A percentile compares a stretch with the other conserved stretches of the same genome.
Conservation (phyloP, 148 eudicot species). For the Rhododendron kiyosumense region DNA sequence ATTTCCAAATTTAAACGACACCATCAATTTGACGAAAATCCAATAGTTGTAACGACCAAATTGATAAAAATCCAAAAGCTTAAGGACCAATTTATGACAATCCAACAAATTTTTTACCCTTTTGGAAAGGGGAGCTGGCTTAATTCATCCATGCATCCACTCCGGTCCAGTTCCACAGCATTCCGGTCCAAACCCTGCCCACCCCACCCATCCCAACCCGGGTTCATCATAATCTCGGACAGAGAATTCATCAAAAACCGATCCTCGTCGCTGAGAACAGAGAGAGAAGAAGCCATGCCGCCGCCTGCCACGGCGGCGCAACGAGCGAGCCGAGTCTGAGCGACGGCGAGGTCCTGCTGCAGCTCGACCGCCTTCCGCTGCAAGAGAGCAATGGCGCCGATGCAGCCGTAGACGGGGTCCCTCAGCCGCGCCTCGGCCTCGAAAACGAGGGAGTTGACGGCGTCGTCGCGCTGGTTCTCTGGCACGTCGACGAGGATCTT, state of each 20-base stretch:
- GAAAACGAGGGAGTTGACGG: constrained; percentile 61
- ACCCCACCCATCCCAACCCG: constrained; percentile 7
- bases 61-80: background rate
- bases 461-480: constrained; percentile 58
- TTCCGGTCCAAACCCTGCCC: constrained; percentile 3
- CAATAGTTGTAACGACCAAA: background rate
- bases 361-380: constrained; percentile 55
- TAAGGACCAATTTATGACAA: background rate
- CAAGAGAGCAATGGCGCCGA: constrained; percentile 62
- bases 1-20: background rate
- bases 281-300: background rate
- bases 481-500: constrained; percentile 68
- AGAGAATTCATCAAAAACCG: background rate
- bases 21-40: background rate
- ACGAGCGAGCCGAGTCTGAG: constrained; percentile 47
- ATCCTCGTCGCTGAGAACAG: background rate
- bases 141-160: constrained; percentile 15
- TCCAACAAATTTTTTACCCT: background rate
- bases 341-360: constrained; percentile 56
- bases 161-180: constrained; percentile 11
- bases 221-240: background rate
- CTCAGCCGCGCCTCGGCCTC: constrained; percentile 80
- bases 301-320: constrained; percentile 14
- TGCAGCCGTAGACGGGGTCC: constrained; percentile 87
- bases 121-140: constrained; percentile 16